A percentile compares a stretch with the other conserved stretches of the same genome.
Conservation (phyloP, 2,329 filamentous ascomycete species). For the Penicillium sclerotiorum region DNA sequence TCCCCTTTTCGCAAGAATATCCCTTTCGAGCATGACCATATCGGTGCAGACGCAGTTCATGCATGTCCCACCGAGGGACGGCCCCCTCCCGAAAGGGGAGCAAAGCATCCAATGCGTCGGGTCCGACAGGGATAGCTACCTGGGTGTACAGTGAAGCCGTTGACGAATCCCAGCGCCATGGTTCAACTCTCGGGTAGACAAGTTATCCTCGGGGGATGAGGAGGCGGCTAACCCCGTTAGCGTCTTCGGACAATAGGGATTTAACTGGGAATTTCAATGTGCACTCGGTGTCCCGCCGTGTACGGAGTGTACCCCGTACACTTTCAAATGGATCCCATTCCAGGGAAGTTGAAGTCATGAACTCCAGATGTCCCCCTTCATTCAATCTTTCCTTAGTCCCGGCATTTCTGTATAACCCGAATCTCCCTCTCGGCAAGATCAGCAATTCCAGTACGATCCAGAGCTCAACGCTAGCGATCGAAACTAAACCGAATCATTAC, state of each 20-base stretch:
- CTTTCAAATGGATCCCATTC: too few relatives aligned
- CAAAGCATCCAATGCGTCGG: constrained; percentile 31
- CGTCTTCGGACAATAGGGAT: constrained; percentile 8
- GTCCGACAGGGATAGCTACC: constrained; percentile 21
- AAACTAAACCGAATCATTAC: constrained; percentile 3
- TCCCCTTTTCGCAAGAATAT: not conserved
- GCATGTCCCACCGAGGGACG: constrained; percentile 21
- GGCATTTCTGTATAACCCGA: too few relatives aligned
- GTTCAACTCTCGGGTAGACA: constrained; percentile 35
- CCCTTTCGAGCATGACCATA: constrained; percentile 5
- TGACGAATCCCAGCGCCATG: constrained; percentile 38
- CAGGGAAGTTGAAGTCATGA: too few relatives aligned
- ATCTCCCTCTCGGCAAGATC: not conserved
- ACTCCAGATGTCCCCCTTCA: too few relatives aligned
- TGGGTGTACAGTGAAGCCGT: constrained; percentile 10
- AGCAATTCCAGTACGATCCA: not conserved
- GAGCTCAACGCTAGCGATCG: constrained; percentile 7
- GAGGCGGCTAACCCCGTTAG: constrained; percentile 30
- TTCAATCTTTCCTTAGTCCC: too few relatives aligned
- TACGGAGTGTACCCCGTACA: too few relatives aligned
- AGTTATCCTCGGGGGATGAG: constrained; percentile 17
- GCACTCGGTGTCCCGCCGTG: too few relatives aligned
- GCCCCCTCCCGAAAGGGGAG: constrained; percentile 13
- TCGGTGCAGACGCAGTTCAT: constrained; percentile 19
- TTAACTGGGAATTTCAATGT: too few relatives aligned